Percentiles rank a stretch among this genome's conserved stretches.
Evolutionary conservation across 192 early-diverging fungal genomes (phyloP).

Genomic region (Haplosporangium gracile): DNA sequence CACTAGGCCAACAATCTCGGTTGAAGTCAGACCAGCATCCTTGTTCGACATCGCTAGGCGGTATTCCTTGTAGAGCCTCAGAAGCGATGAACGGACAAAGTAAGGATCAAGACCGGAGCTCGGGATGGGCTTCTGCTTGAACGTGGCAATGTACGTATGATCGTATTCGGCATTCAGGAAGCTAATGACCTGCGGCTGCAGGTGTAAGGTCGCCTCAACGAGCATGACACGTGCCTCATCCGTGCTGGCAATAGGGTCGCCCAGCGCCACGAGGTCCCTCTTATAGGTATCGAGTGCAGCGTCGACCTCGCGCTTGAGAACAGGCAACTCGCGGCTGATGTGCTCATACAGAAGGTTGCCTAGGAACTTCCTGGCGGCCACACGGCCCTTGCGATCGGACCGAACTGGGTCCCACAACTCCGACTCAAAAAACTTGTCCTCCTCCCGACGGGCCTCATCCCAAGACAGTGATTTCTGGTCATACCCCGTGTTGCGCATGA

Average conservation of each 20-base stretch:
- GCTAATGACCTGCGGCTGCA: neutral
- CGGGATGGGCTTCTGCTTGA: slow-evolving; percentile 6
- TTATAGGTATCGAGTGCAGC: neutral
- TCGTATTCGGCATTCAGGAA: slow-evolving; percentile 15
- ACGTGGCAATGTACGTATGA: neutral
- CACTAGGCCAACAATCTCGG: neutral
- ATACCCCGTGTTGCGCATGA: slow-evolving; percentile 6
- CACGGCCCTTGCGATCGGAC: slow-evolving; percentile 14
- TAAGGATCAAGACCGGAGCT: neutral
- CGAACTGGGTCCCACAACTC: neutral
- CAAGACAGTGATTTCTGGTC: neutral
- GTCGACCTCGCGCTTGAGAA: slow-evolving; percentile 14
- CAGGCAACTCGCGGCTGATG: slow-evolving; percentile 21
- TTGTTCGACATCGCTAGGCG: neutral
- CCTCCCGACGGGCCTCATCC: neutral
- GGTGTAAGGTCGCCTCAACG: neutral
- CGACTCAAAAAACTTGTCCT: slow-evolving; percentile 4
- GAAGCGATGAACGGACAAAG: neutral
- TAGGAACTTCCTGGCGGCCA: slow-evolving; percentile 4
- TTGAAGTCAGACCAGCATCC: neutral
- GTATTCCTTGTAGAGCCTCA: slow-evolving; percentile 4
- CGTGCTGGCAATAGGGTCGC: neutral
- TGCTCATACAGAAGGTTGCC: slow-evolving; percentile 14
- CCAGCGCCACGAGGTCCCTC: neutral
- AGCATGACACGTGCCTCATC: neutral